Base-by-base conservation (phyloP, 352 stramenopile species). In the Peronospora destructor region DNA sequence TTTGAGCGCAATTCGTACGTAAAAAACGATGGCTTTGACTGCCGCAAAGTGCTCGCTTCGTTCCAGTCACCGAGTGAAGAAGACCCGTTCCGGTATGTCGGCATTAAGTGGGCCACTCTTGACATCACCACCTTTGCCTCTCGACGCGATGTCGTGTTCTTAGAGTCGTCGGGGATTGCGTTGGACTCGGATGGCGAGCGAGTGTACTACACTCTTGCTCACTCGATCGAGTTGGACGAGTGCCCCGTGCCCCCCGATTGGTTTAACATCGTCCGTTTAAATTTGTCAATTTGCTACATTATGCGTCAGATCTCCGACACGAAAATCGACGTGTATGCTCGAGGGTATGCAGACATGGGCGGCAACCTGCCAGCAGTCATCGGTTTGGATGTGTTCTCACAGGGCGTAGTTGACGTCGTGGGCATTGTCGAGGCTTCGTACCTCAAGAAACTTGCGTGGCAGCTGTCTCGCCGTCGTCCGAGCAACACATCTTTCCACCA, bases 211-310 rank as follows among this genome's bases (percentile, higher is more conserved):
- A 62, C 23, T n/a, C 53, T 79, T 16, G 59, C 65, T 13, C 70
- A 80, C 30, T 79, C 69, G 16, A 48, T 76, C 4, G 66, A 71
- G 21, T 36, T 79, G 23, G 49, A 62, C 23, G 61, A 71, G 13
- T 60, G 52, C 16, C 65, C 65, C 0, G 13, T 45, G 11, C 48
- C 63, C 2, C 44, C 59, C 0, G 57, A 61, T 19, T 61, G 42
- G 29, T 51, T 59, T 34, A 62, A 78, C 42, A 57, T 79, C 16
- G 62, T 76, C 6, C 72, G 72, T 13, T 40, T 64, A 3, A 76
- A 66, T 16, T 52, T 78, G 32, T 80, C 69, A 2, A 71, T 72
- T 36, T 84, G 72, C 59, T 73, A 71, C 53, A 76, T 78, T 33
- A 66, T 68, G 45, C 59, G 71, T 3, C 66, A 80, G 43, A 43